A percentile compares a stretch with the other conserved stretches of the same genome.
These are phyloP conservation scores for Jatropha multifida DNA, from an alignment of 441 rosid genomes.

Conservation along the genomic window DNA sequence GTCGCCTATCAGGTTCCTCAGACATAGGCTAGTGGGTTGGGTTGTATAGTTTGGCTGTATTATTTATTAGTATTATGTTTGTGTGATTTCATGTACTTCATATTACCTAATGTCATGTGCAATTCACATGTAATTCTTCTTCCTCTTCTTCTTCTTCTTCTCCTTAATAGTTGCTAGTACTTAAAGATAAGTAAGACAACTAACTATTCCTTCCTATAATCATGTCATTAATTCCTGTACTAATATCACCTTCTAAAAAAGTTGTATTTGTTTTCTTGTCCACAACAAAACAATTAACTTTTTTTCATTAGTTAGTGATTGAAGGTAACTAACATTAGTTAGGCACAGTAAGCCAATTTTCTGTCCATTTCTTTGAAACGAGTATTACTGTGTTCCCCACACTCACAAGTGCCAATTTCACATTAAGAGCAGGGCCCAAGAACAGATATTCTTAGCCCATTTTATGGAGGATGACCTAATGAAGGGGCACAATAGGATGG, in stretches of 20 bases:
- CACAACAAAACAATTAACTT: not conserved
- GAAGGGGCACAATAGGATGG: not conserved
- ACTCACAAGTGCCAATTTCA: not conserved
- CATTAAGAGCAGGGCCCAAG: not conserved
- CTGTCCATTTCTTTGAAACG: not conserved
- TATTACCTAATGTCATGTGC: not conserved
- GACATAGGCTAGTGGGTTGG: constrained; percentile 18
- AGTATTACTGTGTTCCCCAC: not conserved
- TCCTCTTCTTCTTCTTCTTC: too few relatives aligned
- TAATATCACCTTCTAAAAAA: not conserved
- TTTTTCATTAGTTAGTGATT: too few relatives aligned
- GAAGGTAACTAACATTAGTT: too few relatives aligned
- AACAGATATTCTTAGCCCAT: not conserved
- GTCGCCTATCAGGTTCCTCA: constrained; percentile 1
- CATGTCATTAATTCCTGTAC: not conserved
- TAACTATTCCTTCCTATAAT: not conserved
- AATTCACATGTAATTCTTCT: constrained; percentile 11
- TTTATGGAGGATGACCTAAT: not conserved
- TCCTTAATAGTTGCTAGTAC: too few relatives aligned
- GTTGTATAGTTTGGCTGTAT: not conserved
- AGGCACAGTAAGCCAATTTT: not conserved
- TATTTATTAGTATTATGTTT: not conserved
- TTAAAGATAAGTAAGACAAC: constrained; percentile 2
- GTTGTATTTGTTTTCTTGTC: constrained; percentile 12
- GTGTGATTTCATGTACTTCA: not conserved